A percentile compares a stretch with the other conserved stretches of the same genome.
phyloP scores from a whole-genome alignment of 2,329 filamentous ascomycete genomes.

The Thermoascus crustaceus region DNA sequence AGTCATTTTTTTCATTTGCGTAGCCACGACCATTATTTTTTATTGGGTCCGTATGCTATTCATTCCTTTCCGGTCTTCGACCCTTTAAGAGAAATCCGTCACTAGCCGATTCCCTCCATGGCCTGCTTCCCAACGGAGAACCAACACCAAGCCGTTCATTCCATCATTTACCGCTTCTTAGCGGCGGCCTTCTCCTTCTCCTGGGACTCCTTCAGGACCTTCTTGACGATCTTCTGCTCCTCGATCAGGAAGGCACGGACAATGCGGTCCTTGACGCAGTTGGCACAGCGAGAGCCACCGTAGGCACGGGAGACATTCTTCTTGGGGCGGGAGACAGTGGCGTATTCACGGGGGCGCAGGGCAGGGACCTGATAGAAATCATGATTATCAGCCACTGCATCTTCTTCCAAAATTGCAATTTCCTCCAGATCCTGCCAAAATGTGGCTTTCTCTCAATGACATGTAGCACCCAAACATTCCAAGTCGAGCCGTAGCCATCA shows the following conservation, averaged over 20 bases:
- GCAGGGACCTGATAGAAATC: slow-evolving; percentile 66
- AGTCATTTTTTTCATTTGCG: slow-evolving; percentile 27
- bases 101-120: slow-evolving; percentile 1
- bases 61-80: slow-evolving; percentile 25
- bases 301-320: slow-evolving; percentile 99
- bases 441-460: slow-evolving; percentile 1
- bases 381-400: slow-evolving; percentile 2
- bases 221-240: slow-evolving; percentile 99
- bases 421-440: slow-evolving; percentile 2
- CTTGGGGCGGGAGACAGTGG: slow-evolving; percentile 94
- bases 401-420: slow-evolving; percentile 1
- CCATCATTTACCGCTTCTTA: slow-evolving; percentile 36
- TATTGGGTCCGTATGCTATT: slow-evolving; percentile 19
- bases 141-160: slow-evolving; percentile 21
- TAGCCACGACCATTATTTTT: slow-evolving; percentile 20
- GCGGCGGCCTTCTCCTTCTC: slow-evolving; percentile 46
- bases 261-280: slow-evolving; percentile 96
- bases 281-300: slow-evolving; percentile 95
- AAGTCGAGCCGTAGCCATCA: neutral
- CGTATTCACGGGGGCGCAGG: slow-evolving; percentile 96
- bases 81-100: slow-evolving; percentile 17
- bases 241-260: slow-evolving; percentile 98
- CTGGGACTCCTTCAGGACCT: slow-evolving; percentile 97
- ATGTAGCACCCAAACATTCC: slow-evolving; percentile 5
- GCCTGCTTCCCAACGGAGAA: slow-evolving; percentile 8